phyloP scores from a whole-genome alignment of 371 early-diverging fungal genomes.

The Mortierella sp. region DNA sequence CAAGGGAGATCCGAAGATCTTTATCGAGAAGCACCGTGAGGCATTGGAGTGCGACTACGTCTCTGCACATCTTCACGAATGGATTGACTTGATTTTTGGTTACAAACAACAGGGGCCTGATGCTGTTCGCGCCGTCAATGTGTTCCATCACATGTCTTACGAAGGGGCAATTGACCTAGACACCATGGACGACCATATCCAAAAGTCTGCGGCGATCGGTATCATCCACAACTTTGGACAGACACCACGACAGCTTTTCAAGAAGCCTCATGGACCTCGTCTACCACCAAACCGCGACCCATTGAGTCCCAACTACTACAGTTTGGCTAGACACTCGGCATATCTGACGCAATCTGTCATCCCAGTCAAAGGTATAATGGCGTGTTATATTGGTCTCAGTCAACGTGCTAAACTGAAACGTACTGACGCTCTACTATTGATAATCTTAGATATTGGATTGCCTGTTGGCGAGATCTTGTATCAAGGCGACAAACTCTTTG shows the following conservation, averaged over 20 bases:
- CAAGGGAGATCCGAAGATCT: slow-evolving; percentile 83
- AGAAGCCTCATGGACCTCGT: slow-evolving; percentile 77
- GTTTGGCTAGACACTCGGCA: slow-evolving; percentile 63
- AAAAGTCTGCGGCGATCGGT: slow-evolving; percentile 90
- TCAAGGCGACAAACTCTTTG: slow-evolving; percentile 62
- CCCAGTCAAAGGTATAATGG: slow-evolving; percentile 62
- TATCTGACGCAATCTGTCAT: slow-evolving; percentile 65
- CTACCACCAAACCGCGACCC: slow-evolving; percentile 54
- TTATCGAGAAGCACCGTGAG: slow-evolving; percentile 88
- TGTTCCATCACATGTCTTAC: slow-evolving; percentile 91
- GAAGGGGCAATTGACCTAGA: slow-evolving; percentile 93
- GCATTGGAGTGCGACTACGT: slow-evolving; percentile 95
- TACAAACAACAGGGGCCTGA: slow-evolving; percentile 87
- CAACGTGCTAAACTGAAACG: too few relatives aligned
- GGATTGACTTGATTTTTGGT: slow-evolving; percentile 94
- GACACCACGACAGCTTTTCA: slow-evolving; percentile 88
- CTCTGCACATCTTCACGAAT: slow-evolving; percentile 82
- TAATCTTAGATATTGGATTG: slow-evolving; percentile 59
- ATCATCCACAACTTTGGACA: slow-evolving; percentile 97
- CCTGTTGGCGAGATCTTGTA: slow-evolving; percentile 67
- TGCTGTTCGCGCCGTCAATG: slow-evolving; percentile 87
- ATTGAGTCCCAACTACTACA: slow-evolving; percentile 54
- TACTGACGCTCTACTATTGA: neutral
- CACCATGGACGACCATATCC: slow-evolving; percentile 86
- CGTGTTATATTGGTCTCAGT: neutral